phyloP scores from a whole-genome alignment of 306 rosid species.

The Cucumis cinereus region DNA sequence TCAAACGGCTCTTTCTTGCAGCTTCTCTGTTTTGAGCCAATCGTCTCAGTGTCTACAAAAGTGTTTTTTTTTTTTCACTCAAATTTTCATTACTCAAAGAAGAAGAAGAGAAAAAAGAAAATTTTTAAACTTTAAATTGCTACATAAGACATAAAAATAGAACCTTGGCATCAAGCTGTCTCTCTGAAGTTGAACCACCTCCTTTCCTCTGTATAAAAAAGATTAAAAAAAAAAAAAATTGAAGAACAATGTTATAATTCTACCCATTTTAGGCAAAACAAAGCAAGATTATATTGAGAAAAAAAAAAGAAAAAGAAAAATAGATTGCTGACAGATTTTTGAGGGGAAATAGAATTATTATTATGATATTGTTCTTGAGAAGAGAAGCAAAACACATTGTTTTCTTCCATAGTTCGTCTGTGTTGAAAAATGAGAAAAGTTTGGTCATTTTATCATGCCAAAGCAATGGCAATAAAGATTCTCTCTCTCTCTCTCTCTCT shows the following conservation, averaged over 20 bases:
- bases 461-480: constrained; percentile 37
- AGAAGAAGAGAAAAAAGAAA: not conserved
- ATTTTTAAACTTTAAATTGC: not conserved
- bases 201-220: constrained; percentile 84
- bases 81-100: not conserved
- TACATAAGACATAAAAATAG: not conserved
- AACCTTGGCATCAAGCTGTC: constrained; percentile 83
- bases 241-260: not conserved
- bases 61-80: not conserved
- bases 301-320: not conserved
- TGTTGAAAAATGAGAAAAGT: not conserved
- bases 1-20: constrained; percentile 84
- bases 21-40: constrained; percentile 97
- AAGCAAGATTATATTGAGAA: not conserved
- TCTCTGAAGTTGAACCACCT: constrained; percentile 65
- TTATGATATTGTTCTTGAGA: not conserved
- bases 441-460: not conserved
- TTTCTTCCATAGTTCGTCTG: not conserved
- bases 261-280: not conserved
- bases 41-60: constrained; percentile 68
- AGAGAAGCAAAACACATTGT: not conserved
- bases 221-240: constrained; percentile 17
- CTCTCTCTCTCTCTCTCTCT: constrained; percentile 13
- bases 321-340: not conserved
- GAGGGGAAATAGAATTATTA: not conserved